Evolutionary conservation across 805 yeast species (phyloP), one percentile per base, ranked within the genome.

Genomic region (Teunomyces gatunensis): DNA sequence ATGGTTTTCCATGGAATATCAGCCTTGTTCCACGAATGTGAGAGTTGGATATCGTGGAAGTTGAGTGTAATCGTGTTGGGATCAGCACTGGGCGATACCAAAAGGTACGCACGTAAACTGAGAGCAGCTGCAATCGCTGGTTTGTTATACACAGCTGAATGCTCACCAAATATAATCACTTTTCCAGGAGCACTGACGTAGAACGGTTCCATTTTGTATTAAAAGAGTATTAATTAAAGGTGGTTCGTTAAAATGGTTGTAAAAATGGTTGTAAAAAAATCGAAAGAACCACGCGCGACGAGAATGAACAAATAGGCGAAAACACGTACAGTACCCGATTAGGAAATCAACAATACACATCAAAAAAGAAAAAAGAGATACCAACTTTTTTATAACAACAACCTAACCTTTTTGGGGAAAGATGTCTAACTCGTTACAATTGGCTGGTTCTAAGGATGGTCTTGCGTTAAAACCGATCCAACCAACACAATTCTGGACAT

Each of bases 121-220:
- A 92, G 78, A 3, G 97, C 94, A 0, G 98, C 97, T 1, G 99
- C 98, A 45, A 94, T 87, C 10, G 97, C 98, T 1, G 97, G 97
- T 71, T 84, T 87, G 40, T 87, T 84, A 63, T 87, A 88, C 0
- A 94, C 99, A 1, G 95, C 98, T 6, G 97, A 87, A 61, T 94
- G 99, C 62, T 94, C 99, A 18, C 99, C 99, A 64, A 91, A 94
- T 30, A 94, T 75, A 56, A 94, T 94, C 39, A 90, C 96, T 61
- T 94, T 94, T 3, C 99, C 99, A 0, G 99, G 99, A 0, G 99
- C 94, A 46, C 96, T 87, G 1, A 89, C 88, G 44, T 81, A 67
- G 64, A 91, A 89, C 15, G 89, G 87, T 13, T 45, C 48, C 44
- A 45, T 18, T 18, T 18, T 18, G 3, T 18, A 18, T 18, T 18